Conservation (phyloP, 768 basidiomycete species). For the Leucosporidium yakuticum region DNA sequence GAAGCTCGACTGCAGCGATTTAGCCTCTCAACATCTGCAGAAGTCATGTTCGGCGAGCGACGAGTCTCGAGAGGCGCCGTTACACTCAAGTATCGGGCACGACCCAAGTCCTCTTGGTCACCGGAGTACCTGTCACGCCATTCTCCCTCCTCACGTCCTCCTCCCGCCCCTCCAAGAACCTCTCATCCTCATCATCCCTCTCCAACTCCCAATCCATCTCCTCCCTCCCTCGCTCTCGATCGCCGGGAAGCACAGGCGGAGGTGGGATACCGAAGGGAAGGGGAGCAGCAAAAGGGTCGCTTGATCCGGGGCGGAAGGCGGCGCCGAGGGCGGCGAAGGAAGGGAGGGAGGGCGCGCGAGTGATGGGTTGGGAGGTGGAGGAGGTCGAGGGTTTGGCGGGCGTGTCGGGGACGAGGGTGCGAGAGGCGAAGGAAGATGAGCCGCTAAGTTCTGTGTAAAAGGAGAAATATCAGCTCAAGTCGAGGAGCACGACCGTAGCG, state of each 20-base stretch:
- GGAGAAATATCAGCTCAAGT: not conserved
- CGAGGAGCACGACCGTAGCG: not conserved
- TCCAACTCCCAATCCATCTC: not conserved
- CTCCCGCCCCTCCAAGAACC: constrained; percentile 9
- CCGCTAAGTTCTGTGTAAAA: constrained; percentile 1
- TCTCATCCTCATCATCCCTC: not conserved
- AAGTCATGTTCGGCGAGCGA: too few relatives aligned
- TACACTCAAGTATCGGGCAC: constrained; percentile 25
- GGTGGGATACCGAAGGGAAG: constrained; percentile 8
- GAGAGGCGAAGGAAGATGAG: not conserved
- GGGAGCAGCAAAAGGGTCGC: not conserved
- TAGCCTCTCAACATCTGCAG: too few relatives aligned
- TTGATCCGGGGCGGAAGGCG: constrained; percentile 19
- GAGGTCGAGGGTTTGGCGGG: constrained; percentile 12
- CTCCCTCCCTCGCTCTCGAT: not conserved
- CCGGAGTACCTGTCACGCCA: constrained; percentile 5
- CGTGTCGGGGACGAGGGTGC: constrained; percentile 31
- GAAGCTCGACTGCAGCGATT: too few relatives aligned
- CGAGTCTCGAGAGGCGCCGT: too few relatives aligned
- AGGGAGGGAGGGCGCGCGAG: constrained; percentile 18
- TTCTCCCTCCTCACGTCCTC: constrained; percentile 7
- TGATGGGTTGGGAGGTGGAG: constrained; percentile 13
- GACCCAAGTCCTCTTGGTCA: constrained; percentile 5
- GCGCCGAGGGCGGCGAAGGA: constrained; percentile 33
- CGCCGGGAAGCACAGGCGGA: constrained; percentile 7